These are phyloP conservation scores for Daldinia loculata DNA, from an alignment of 495 filamentous ascomycete genomes.

Conservation along the genomic window DNA sequence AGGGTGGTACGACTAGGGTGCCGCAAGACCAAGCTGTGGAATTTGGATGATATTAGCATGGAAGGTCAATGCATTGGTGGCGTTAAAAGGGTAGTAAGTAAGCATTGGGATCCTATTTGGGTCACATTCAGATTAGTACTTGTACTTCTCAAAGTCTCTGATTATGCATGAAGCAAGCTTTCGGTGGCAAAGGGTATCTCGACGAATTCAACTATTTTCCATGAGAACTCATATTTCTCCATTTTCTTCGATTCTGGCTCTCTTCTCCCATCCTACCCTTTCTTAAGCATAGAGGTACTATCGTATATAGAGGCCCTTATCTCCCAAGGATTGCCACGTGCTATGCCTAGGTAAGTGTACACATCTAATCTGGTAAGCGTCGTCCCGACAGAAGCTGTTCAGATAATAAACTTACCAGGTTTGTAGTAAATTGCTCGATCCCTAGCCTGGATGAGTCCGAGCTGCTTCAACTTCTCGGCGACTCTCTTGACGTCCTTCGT, in stretches of 20 bases:
- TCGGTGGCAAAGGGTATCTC: conserved; percentile 29
- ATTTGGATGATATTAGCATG: conserved; percentile 6
- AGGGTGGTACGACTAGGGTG: not conserved
- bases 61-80: conserved; percentile 29
- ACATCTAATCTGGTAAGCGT: conserved; percentile 62
- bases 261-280: conserved; percentile 5
- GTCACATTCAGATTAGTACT: conserved; percentile 8
- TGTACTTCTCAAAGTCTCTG: conserved; percentile 13
- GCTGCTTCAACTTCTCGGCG: conserved; percentile 62
- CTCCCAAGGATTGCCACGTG: conserved; percentile 70
- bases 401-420: conserved; percentile 54
- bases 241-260: not conserved
- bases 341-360: conserved; percentile 75
- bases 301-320: conserved; percentile 69
- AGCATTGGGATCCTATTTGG: conserved; percentile 29
- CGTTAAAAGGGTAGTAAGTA: conserved; percentile 33
- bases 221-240: conserved; percentile 1
- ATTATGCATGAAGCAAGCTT: conserved; percentile 11
- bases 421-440: conserved; percentile 78
- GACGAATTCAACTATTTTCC: conserved; percentile 26
- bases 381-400: not conserved
- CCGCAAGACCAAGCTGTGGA: not conserved
- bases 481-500: conserved; percentile 73
- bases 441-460: conserved; percentile 63
- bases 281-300: conserved; percentile 48